A percentile compares a stretch with the other conserved stretches of the same genome.
Conservation (phyloP, 371 early-diverging fungal genomes). For the Mucor piriformis region DNA sequence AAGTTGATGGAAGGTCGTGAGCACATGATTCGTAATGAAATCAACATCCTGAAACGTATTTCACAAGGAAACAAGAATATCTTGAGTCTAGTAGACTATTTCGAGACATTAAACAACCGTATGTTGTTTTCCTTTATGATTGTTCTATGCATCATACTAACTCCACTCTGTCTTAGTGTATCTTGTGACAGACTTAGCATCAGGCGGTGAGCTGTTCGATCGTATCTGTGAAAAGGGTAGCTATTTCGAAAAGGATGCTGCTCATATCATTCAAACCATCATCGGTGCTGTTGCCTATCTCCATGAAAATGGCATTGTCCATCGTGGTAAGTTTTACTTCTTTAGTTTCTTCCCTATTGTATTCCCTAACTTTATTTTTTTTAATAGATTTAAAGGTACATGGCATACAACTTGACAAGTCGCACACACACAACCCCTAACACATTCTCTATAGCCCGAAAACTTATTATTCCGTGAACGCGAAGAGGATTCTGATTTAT, state of each 20-base stretch:
- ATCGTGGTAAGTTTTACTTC: constrained; percentile 70
- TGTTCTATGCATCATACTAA: background rate
- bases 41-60: constrained; percentile 79
- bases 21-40: constrained; percentile 90
- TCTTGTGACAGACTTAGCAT: constrained; percentile 87
- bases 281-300: constrained; percentile 81
- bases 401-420: background rate
- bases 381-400: constrained; percentile 53
- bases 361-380: background rate
- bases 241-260: constrained; percentile 89
- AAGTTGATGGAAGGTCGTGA: constrained; percentile 86
- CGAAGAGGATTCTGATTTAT: constrained; percentile 70
- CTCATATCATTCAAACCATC: constrained; percentile 75
- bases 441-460: constrained; percentile 64
- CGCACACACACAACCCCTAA: background rate
- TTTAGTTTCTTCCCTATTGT: background rate
- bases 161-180: constrained; percentile 60
- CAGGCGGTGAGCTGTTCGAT: constrained; percentile 92
- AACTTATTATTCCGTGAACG: constrained; percentile 82
- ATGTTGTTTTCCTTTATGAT: constrained; percentile 24
- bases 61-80: constrained; percentile 90
- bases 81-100: constrained; percentile 86
- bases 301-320: constrained; percentile 86
- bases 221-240: constrained; percentile 80
- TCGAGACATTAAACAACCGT: constrained; percentile 90